These are phyloP conservation scores for Otatea glauca DNA, from an alignment of 176 grass and related monocot species.

Conservation along the genomic window DNA sequence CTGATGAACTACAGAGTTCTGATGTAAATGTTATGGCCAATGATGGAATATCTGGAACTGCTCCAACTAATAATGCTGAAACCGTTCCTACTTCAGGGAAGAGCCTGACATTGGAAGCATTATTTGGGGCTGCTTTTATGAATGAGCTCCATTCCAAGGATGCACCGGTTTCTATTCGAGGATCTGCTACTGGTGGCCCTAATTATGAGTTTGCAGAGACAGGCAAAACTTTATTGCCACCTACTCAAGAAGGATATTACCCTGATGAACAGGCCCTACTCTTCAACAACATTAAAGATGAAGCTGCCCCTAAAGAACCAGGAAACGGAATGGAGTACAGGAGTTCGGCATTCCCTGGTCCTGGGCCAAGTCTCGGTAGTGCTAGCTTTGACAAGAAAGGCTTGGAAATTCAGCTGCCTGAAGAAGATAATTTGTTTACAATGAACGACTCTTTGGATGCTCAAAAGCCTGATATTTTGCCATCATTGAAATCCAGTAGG, in stretches of 20 bases:
- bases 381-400: slow-evolving; percentile 58
- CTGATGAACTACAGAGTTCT: slow-evolving; percentile 39
- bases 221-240: slow-evolving; percentile 43
- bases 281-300: slow-evolving; percentile 47
- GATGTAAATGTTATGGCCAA: slow-evolving; percentile 42
- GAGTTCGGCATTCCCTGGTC: slow-evolving; percentile 34
- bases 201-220: slow-evolving; percentile 45
- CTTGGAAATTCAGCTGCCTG: slow-evolving; percentile 70
- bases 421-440: slow-evolving; percentile 87
- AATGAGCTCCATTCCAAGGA: slow-evolving; percentile 93
- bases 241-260: slow-evolving; percentile 48
- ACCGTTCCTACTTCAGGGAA: slow-evolving; percentile 57
- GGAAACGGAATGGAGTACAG: slow-evolving; percentile 29
- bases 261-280: slow-evolving; percentile 41
- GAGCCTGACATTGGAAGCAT: slow-evolving; percentile 71
- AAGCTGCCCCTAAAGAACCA: slow-evolving; percentile 26
- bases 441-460: slow-evolving; percentile 56
- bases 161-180: slow-evolving; percentile 78
- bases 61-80: slow-evolving; percentile 45
- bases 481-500: slow-evolving; percentile 56
- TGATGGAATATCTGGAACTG: slow-evolving; percentile 50
- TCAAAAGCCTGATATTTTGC: slow-evolving; percentile 49
- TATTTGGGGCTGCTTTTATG: slow-evolving; percentile 92
- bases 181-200: slow-evolving; percentile 49
- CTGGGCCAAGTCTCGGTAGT: slow-evolving; percentile 38